These are phyloP conservation scores for Termitomyces sp. DNA, from an alignment of 768 basidiomycete genomes.

Conservation along the genomic window DNA sequence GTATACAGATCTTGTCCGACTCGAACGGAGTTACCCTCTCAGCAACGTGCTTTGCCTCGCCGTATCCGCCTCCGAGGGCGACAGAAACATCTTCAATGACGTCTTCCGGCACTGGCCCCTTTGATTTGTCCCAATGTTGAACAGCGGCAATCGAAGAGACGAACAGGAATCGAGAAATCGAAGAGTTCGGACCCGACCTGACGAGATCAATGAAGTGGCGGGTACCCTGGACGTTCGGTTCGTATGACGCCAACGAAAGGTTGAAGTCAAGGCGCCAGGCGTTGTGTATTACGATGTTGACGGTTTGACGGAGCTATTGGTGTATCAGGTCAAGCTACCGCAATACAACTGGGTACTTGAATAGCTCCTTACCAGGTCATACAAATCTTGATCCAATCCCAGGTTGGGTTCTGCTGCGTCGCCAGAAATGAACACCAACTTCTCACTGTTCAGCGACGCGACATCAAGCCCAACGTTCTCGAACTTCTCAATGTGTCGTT, in stretches of 20 bases:
- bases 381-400: constrained; percentile 10
- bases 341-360: neutral
- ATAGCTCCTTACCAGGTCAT: constrained; percentile 1
- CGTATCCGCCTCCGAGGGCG: constrained; percentile 25
- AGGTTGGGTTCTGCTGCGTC: constrained; percentile 10
- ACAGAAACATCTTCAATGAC: constrained; percentile 19
- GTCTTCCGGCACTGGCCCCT: constrained; percentile 29
- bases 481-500: constrained; percentile 16
- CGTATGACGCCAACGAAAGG: constrained; percentile 29
- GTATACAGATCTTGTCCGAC: neutral
- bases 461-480: constrained; percentile 15
- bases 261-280: constrained; percentile 42
- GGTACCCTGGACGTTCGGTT: constrained; percentile 28
- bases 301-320: constrained; percentile 19
- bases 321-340: neutral
- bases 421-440: constrained; percentile 16
- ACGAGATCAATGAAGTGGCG: constrained; percentile 27
- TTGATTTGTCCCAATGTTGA: constrained; percentile 13
- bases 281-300: constrained; percentile 29
- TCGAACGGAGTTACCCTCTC: constrained; percentile 22
- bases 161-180: constrained; percentile 22
- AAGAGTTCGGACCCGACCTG: constrained; percentile 13
- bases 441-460: constrained; percentile 6
- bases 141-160: constrained; percentile 28
- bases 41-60: constrained; percentile 29